These are phyloP conservation scores for Asterophora lycoperdoides DNA, from an alignment of 768 basidiomycete species.

Conservation along the genomic window DNA sequence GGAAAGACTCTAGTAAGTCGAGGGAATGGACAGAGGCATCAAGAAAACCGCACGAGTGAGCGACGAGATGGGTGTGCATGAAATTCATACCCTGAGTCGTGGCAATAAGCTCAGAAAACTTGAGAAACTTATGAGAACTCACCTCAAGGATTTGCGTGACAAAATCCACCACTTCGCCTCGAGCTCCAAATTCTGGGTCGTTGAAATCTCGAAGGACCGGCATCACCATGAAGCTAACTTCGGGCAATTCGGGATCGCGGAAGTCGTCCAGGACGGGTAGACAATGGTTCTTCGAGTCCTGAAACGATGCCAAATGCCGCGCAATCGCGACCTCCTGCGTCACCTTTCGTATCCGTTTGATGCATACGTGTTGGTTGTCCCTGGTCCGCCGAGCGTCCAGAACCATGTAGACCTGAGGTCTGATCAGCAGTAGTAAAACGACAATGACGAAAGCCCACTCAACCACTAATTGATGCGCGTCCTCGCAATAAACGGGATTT, in stretches of 20 bases:
- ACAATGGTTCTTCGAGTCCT: slow-evolving; percentile 14
- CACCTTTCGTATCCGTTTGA: slow-evolving; percentile 23
- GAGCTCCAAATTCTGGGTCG: slow-evolving; percentile 28
- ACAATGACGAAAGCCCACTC: background rate
- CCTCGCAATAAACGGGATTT: slow-evolving; percentile 14
- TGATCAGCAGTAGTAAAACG: background rate
- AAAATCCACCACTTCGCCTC: slow-evolving; percentile 30
- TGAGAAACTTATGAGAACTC: background rate
- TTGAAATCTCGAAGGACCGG: slow-evolving; percentile 35
- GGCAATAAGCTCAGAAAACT: no score
- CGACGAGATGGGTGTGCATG: background rate
- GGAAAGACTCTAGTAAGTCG: background rate
- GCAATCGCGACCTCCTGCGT: slow-evolving; percentile 21
- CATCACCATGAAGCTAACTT: slow-evolving; percentile 26
- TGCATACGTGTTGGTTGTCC: slow-evolving; percentile 26
- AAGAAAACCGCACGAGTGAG: background rate
- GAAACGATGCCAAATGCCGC: slow-evolving; percentile 6
- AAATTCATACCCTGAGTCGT: background rate
- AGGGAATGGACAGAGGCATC: no score
- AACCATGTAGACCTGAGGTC: slow-evolving; percentile 22
- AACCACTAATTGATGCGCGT: slow-evolving; percentile 21
- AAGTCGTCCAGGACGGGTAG: slow-evolving; percentile 18
- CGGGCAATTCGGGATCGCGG: slow-evolving; percentile 13
- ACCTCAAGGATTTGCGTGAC: slow-evolving; percentile 24
- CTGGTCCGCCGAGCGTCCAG: slow-evolving; percentile 23